phyloP scores from a whole-genome alignment of 2,329 filamentous ascomycete genomes.

The Gliomastix tumulicola region DNA sequence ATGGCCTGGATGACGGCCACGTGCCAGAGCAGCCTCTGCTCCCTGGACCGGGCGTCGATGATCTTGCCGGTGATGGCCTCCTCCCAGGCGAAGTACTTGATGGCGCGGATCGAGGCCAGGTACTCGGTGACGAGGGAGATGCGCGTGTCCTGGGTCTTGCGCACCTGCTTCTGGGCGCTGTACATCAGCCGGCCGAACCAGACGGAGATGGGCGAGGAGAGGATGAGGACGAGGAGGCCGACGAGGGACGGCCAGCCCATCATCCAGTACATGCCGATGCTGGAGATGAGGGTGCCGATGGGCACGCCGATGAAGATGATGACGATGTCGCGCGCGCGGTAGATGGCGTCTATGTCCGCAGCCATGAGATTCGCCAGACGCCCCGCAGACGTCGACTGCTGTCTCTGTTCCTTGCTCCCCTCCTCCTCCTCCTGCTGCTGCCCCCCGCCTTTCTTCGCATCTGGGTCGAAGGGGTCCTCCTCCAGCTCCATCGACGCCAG shows the following conservation, averaged over 20 bases:
- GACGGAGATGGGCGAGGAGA: slow-evolving; percentile 41
- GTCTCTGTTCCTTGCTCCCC: slow-evolving; percentile 16
- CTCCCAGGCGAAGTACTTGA: slow-evolving; percentile 58
- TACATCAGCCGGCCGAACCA: slow-evolving; percentile 42
- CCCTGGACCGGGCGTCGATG: slow-evolving; percentile 37
- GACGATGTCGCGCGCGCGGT: slow-evolving; percentile 42
- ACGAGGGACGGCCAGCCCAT: slow-evolving; percentile 49
- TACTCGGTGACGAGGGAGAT: slow-evolving; percentile 53
- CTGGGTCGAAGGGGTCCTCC: slow-evolving; percentile 42
- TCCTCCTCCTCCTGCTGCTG: slow-evolving; percentile 13
- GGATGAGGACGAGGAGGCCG: slow-evolving; percentile 38
- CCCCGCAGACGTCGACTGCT: slow-evolving; percentile 37
- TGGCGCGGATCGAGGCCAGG: slow-evolving; percentile 46
- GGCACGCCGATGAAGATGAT: slow-evolving; percentile 37
- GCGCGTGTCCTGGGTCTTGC: slow-evolving; percentile 47
- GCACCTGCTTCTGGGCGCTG: slow-evolving; percentile 41
- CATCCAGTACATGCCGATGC: slow-evolving; percentile 43
- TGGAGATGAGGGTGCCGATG: slow-evolving; percentile 36
- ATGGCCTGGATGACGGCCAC: slow-evolving; percentile 38
- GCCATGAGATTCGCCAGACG: slow-evolving; percentile 51
- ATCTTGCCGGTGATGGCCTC: slow-evolving; percentile 43
- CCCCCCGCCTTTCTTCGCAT: slow-evolving; percentile 2
- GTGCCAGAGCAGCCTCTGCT: slow-evolving; percentile 48
- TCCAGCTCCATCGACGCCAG: slow-evolving; percentile 50
- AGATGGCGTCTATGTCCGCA: slow-evolving; percentile 50